These are phyloP conservation scores for Ustilago esculenta DNA, from an alignment of 1,284 basidiomycete genomes.

Conservation along the genomic window DNA sequence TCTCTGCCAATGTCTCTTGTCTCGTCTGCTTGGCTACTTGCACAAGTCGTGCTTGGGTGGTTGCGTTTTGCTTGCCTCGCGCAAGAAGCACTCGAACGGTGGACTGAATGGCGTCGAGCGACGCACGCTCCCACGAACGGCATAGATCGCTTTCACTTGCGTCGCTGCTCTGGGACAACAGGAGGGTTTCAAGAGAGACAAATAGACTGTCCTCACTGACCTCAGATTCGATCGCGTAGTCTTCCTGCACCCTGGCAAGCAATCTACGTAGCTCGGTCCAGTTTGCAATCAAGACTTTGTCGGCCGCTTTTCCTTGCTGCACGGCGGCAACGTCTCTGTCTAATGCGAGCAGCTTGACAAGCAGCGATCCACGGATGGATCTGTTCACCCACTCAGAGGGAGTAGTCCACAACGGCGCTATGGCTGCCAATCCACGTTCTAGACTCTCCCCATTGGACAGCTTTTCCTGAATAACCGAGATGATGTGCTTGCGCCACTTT, in stretches of 20 bases:
- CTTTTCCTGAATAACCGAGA: constrained; percentile 8
- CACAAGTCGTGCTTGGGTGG: constrained; percentile 3
- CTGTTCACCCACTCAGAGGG: constrained; percentile 37
- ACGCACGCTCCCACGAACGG: constrained; percentile 13
- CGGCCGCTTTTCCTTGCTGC: neutral
- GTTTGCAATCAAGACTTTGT: neutral
- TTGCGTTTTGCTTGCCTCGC: constrained; percentile 2
- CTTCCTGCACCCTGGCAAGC: constrained; percentile 13
- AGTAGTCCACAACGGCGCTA: constrained; percentile 14
- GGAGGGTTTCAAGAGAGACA: constrained; percentile 10
- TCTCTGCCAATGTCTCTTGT: constrained; percentile 8
- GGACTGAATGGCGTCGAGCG: constrained; percentile 19
- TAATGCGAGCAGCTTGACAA: constrained; percentile 20
- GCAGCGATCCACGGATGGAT: constrained; percentile 17
- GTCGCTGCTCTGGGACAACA: neutral
- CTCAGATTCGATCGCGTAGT: constrained; percentile 16
- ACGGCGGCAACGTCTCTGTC: constrained; percentile 17
- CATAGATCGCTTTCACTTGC: neutral
- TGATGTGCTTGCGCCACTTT: constrained; percentile 37
- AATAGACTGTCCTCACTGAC: constrained; percentile 10
- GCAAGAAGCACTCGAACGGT: constrained; percentile 8
- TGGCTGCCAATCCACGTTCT: constrained; percentile 9
- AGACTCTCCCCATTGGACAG: constrained; percentile 2
- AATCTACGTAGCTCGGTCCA: constrained; percentile 25
- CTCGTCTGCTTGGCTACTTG: constrained; percentile 4